Conservation (phyloP, 441 rosid genomes). For the Arabidopsis hybrid region DNA sequence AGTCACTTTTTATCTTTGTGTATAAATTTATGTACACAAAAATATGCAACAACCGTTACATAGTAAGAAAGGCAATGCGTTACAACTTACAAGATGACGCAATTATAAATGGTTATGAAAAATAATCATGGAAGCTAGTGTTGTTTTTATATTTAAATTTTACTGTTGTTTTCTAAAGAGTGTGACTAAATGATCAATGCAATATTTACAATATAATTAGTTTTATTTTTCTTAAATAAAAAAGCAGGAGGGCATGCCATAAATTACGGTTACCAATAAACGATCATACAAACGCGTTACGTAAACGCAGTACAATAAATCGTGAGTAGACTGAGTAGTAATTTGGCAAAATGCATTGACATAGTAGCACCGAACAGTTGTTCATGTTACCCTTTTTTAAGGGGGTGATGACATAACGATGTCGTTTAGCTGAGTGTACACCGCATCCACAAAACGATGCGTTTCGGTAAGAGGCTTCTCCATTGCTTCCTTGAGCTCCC, state of each 20-base stretch:
- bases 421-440: conserved; percentile 47
- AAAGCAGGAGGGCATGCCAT: background rate
- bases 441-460: conserved; percentile 40
- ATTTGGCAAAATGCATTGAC: conserved; percentile 3
- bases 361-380: conserved; percentile 7
- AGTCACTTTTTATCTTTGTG: background rate
- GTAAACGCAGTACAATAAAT: conserved; percentile 5
- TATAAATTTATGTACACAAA: background rate
- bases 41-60: background rate
- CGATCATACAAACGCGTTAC: conserved; percentile 24
- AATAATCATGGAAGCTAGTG: too few species aligned
- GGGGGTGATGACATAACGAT: conserved; percentile 38
- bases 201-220: too few species aligned
- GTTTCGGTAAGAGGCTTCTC: conserved; percentile 51
- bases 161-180: too few species aligned
- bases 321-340: conserved; percentile 6
- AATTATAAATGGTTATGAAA: background rate
- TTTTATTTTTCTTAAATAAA: too few species aligned
- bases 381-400: conserved; percentile 20
- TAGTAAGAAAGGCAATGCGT: background rate
- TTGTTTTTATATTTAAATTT: too few species aligned
- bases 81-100: background rate
- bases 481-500: conserved; percentile 49
- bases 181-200: too few species aligned
- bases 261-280: conserved; percentile 21